A percentile compares a stretch with the other conserved stretches of the same genome.
Evolutionary conservation across 2,329 filamentous ascomycete genomes (phyloP).

Genomic region (Hymenoscyphus salicellus): DNA sequence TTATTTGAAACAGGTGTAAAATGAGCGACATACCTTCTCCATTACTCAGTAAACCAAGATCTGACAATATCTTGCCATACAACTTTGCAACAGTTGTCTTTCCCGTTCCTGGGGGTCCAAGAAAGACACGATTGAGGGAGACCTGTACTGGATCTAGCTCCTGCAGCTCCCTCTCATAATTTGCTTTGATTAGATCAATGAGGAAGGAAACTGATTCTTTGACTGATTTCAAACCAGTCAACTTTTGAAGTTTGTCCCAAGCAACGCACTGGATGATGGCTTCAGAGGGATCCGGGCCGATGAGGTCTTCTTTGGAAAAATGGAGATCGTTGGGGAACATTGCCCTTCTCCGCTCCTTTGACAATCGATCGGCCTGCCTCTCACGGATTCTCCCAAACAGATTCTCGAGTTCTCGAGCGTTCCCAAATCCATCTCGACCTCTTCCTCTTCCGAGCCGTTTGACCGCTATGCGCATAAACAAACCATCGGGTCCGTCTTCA

Average conservation of each 20-base stretch:
- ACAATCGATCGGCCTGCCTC: constrained; percentile 58
- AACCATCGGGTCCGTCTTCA: constrained; percentile 55
- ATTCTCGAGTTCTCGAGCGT: constrained; percentile 69
- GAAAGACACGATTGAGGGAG: constrained; percentile 65
- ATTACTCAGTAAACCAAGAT: constrained; percentile 64
- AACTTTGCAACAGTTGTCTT: constrained; percentile 74
- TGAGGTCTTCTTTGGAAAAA: constrained; percentile 65
- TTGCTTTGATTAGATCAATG: constrained; percentile 58
- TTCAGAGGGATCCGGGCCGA: constrained; percentile 63
- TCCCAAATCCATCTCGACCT: constrained; percentile 67
- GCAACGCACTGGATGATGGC: constrained; percentile 51
- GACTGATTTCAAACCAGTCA: constrained; percentile 60
- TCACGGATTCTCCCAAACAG: constrained; percentile 50
- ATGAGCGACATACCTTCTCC: constrained; percentile 55
- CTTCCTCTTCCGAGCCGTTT: constrained; percentile 60
- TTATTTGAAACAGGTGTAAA: background rate
- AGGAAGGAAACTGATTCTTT: constrained; percentile 59
- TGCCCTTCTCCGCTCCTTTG: constrained; percentile 42
- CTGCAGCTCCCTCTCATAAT: constrained; percentile 63
- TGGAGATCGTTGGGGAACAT: constrained; percentile 53
- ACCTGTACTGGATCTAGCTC: constrained; percentile 59
- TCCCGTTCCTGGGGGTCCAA: constrained; percentile 71
- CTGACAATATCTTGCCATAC: constrained; percentile 65
- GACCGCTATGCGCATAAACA: constrained; percentile 62
- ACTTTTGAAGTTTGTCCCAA: constrained; percentile 54